A percentile compares a stretch with the other conserved stretches of the same genome.
These are phyloP conservation scores for Aspergillus hiratsukae DNA, from an alignment of 2,329 filamentous ascomycete genomes.

Conservation along the genomic window DNA sequence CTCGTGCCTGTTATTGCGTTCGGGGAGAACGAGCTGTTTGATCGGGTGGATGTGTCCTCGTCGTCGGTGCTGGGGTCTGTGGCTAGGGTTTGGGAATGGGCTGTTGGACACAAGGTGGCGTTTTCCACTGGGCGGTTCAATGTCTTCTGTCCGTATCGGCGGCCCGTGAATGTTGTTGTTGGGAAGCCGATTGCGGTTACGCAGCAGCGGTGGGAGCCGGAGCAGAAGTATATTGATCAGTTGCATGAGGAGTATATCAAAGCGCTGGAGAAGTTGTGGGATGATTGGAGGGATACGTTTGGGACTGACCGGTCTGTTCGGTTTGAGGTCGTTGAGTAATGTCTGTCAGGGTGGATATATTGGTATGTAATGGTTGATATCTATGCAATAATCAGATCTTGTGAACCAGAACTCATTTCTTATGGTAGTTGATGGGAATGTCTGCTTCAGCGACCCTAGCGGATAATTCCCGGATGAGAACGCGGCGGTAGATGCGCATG, in stretches of 20 bases:
- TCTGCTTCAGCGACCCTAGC: too few species aligned
- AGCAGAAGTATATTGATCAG: constrained; percentile 65
- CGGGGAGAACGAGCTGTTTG: constrained; percentile 84
- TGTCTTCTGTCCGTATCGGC: constrained; percentile 73
- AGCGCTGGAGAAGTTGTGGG: constrained; percentile 35
- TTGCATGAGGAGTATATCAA: constrained; percentile 68
- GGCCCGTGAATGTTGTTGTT: constrained; percentile 78
- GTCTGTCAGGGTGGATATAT: too few species aligned
- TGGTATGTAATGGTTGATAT: too few species aligned
- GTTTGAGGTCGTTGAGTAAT: constrained; percentile 22
- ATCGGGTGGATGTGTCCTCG: constrained; percentile 65
- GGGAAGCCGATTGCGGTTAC: constrained; percentile 66
- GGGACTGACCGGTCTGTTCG: constrained; percentile 19
- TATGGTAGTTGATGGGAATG: too few species aligned
- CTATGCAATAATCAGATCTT: too few species aligned
- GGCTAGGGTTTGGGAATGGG: constrained; percentile 54
- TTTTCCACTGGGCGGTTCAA: constrained; percentile 80
- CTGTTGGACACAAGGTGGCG: constrained; percentile 71
- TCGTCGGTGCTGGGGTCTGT: constrained; percentile 64
- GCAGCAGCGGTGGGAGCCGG: constrained; percentile 52
- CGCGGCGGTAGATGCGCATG: too few species aligned
- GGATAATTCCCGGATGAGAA: too few species aligned
- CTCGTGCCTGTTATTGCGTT: constrained; percentile 80
- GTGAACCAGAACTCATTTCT: too few species aligned
- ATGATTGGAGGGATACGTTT: constrained; percentile 29